Evolutionary conservation across 257 asterid species (phyloP), one percentile per base, ranked within the genome.

Genomic region (Lavandula angustifolia): DNA sequence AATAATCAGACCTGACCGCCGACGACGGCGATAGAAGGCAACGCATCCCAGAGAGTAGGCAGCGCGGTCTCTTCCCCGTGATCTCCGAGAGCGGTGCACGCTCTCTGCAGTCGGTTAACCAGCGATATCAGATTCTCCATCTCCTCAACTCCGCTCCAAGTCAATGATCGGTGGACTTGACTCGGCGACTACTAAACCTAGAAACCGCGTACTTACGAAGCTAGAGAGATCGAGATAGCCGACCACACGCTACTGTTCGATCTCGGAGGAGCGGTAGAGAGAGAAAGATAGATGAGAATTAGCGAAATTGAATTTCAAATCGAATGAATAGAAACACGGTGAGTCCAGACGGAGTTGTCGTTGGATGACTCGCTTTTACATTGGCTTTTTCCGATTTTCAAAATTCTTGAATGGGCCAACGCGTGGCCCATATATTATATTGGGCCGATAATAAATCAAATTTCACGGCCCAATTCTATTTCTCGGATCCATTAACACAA

Each of bases 31-130:
- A 91, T 88, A 55, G 98, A 88, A 48, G 95, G 96, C 75, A 91
- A 80, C 22, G 98, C 96, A 54, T 91, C 98, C 98, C 98, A 91
- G 13, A 91, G 95, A 62, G 98, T 88, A 35, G 98, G 98, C 80
- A 91, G 67, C 60, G 92, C 86, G 78, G 84, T 80, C 40, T 85
- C 96, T 9, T 91, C 98, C 5, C 98, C 98, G 51, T 91, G 74
- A 80, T 91, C 98, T 41, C 98, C 98, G 6, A 91, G 84, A 12
- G 98, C 98, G 3, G 98, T 88, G 77, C 98, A 91, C 47, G 98
- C 98, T 70, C 95, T 82, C 81, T 91, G 98, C 67, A 91, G 72
- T 37, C 96, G 86, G 73, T 91, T 91, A 53, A 88, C 96, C 84
- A 91, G 75, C 41, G 84, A 83, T 34, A 91, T 91, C 68, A 91